Percentiles rank a stretch among this genome's conserved stretches.
Evolutionary conservation across 2,329 filamentous ascomycete species (phyloP).

Genomic region (Lecanicillium sp.): DNA sequence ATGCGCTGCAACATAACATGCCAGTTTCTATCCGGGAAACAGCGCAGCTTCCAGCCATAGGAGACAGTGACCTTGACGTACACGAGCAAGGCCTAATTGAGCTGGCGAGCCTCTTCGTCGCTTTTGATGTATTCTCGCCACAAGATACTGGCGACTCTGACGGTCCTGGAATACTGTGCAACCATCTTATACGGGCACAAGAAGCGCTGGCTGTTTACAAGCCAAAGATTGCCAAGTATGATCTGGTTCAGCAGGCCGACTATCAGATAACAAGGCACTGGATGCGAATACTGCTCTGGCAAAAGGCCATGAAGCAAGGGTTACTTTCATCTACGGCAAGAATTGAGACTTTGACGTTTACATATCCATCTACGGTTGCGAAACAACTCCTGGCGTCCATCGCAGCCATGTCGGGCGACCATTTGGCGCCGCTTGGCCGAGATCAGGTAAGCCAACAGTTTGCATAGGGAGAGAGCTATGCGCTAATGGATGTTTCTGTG

Average conservation of each 20-base stretch:
- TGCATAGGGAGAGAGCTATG: neutral
- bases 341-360: neutral
- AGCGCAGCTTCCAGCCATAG: neutral
- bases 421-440: neutral
- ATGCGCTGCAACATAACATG: slow-evolving; percentile 1
- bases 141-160: neutral
- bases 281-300: slow-evolving; percentile 1
- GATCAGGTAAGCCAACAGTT: neutral
- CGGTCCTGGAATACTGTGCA: too few relatives aligned
- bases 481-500: too few relatives aligned
- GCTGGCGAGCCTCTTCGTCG: neutral
- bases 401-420: neutral
- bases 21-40: neutral
- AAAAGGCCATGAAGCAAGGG: neutral
- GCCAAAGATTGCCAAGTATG: neutral
- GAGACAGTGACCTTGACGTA: neutral
- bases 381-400: neutral
- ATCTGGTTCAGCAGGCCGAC: neutral
- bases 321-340: neutral
- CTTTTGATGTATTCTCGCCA: neutral
- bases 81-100: neutral
- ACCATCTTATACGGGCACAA: neutral
- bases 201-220: neutral
- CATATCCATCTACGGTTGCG: neutral
- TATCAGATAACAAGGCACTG: neutral